Evolutionary conservation across 345 rosid genomes (phyloP), one percentile per base, ranked within the genome.

Genomic region (Melaleuca quinquenervia): DNA sequence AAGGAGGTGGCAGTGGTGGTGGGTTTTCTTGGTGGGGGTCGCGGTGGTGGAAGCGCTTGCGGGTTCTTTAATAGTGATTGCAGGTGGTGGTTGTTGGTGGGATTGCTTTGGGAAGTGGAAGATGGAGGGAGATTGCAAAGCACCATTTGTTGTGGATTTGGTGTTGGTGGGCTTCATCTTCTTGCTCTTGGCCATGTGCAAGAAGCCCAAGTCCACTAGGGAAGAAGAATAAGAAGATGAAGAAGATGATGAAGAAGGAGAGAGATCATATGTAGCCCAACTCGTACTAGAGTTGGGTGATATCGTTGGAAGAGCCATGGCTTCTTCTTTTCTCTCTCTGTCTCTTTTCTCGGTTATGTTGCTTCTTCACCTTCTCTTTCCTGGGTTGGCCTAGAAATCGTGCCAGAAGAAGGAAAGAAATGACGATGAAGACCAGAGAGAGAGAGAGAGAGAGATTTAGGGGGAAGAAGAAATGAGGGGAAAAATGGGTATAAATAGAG

Each of bases 91-190:
- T 21, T 24, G 18, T n/a, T 44, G 32, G 56, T 62, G 87, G 51
- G 92, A 86, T 45, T 90, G 88, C 14, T 92, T 91, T 2, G 94
- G 97, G 94, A 90, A 93, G 85, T 91, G 92, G 21, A 91, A 86
- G 26, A 93, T 87, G 21, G 96, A 53, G 20, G 95, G 91, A 48
- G 96, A 86, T 84, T 93, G 91, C 15, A 91, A 82, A 62, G 92
- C 93, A 27, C 87, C 24, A 26, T 27, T 82, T 82, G 52, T 29
- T 21, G 84, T 54, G 52, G 14, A 32, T 64, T 18, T 64, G 78
- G 12, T 32, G 12, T 16, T 64, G 78, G 45, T 64, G 78, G 78
- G 78, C 78, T 51, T 92, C 84, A 85, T 84, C 86, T 85, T 89
- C 64, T 32, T 75, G 52, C 18, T 26, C 29, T 10, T 53, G 50